Evolutionary conservation across 305 asterid species (phyloP), one percentile per base, ranked within the genome.

Genomic region (Stenogyne calaminthoides): DNA sequence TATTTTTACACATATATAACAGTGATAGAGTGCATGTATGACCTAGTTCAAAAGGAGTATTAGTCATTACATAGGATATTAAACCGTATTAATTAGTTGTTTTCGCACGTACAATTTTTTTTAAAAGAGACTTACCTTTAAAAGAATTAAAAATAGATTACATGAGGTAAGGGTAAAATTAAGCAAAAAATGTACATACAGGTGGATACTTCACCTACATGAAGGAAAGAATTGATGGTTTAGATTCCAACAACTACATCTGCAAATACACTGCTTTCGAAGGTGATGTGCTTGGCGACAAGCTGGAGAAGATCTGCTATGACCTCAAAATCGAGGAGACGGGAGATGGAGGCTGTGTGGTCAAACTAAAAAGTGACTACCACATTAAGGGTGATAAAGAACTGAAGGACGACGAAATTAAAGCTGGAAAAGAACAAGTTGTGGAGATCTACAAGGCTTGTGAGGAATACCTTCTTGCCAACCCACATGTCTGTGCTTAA

Each of bases 401-500:
- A 32, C 36, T 32, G 36, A 32, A 6, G 6, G 36, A 32, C 6
- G 36, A 32, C 0, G 36, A 32, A 32, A 16, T 74, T 7, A 40
- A 39, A 12, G 67, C 18, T 0, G 78, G 40, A 0, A 65, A 74
- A 8, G 47, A 56, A n/a, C 72, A 74, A 1, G 51, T 67, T 1
- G 1, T 4, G 1, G 72, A 5, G 0, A 25, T 42, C 7, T 74
- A 74, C 66, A 74, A 65, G 78, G 65, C 60, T 0, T 55, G 67
- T 14, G 72, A 74, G 72, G 78, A 64, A 0, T 74, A 74, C 60
- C 72, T 74, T 19, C 3, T 55, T 18, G 72, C 72, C 0, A 65
- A 74, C 67, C 78, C 78, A 18, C 10, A 55, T 42, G 72, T 65
- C 49, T 74, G 78, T 51, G 72, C 60, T 54, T 74, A 40, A 32